Evolutionary conservation across 495 filamentous ascomycete species (phyloP), one percentile per base, ranked within the genome.

Genomic region (Chaetomidium leptoderma): DNA sequence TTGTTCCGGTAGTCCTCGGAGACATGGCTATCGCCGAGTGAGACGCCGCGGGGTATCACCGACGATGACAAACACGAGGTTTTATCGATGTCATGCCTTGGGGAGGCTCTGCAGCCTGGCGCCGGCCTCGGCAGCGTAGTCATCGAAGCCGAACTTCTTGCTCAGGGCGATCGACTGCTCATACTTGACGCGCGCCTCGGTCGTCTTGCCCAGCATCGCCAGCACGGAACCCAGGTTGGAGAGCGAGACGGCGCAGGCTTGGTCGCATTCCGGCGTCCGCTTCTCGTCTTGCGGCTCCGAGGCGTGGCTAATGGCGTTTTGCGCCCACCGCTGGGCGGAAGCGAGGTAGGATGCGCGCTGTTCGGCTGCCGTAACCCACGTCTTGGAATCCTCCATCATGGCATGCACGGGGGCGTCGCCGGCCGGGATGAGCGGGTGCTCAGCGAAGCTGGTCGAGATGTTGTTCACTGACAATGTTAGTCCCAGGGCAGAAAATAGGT

Each of bases 141-240:
- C 82, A 7, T 80, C 71, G 62, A 87, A 87, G 0, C 81, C 82
- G 17, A 92, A 65, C 11, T 72, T 81, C 59, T 81, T 80, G 40
- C 85, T 84, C 54, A 91, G 62, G 8, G 70, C 76, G 40, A 75
- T 73, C 16, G 89, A 87, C 64, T 95, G 83, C 37, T 77, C 70
- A 64, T 85, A 91, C 60, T 72, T 73, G 58, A 69, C 74, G 59
- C 74, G 73, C 14, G 93, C 93, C 61, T 87, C 80, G n/a, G 76
- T 73, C 0, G 72, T 57, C 63, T 87, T 76, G 3, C 86, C 85
- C 47, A 83, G 70, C 76, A 90, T 81, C 58, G 86, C 80, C 1
- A 90, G 85, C 60, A 98, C 82, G 58, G 91, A 86, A 13, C 85
- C 93, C 44, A 97, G 78, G 70, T 95, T 96, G 68, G 88, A 84